These are phyloP conservation scores for Hippophae tibetana DNA, from an alignment of 306 rosid species.

Conservation along the genomic window DNA sequence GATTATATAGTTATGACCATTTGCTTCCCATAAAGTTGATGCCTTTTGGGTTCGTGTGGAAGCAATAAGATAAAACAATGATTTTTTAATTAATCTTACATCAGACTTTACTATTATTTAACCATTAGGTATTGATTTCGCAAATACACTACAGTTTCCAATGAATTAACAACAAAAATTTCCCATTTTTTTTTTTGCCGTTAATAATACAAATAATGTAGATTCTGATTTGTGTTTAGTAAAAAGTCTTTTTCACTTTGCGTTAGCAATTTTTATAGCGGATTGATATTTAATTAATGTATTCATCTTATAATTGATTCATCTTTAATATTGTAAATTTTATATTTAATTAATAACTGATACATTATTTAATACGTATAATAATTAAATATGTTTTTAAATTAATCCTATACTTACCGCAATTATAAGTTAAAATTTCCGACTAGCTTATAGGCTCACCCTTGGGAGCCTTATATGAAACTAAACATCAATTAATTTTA, in stretches of 20 bases:
- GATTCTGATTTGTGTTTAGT: conserved; percentile 4
- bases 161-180: not conserved
- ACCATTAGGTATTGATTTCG: conserved; percentile 8
- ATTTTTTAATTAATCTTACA: conserved; percentile 11
- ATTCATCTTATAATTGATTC: conserved; percentile 3
- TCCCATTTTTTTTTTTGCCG: not conserved
- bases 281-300: not conserved
- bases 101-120: not conserved
- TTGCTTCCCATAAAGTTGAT: conserved; percentile 24
- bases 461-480: too few relatives aligned
- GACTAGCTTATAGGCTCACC: too few relatives aligned
- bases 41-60: conserved; percentile 28
- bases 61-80: conserved; percentile 7
- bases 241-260: conserved; percentile 9
- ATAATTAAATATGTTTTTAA: too few relatives aligned
- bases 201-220: not conserved
- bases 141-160: conserved; percentile 1
- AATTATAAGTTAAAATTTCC: too few relatives aligned
- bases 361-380: too few relatives aligned
- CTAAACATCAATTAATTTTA: too few relatives aligned
- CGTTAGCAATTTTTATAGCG: too few relatives aligned
- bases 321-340: not conserved
- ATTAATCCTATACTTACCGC: too few relatives aligned
- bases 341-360: not conserved
- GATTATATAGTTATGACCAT: conserved; percentile 28